Conservation (phyloP, 305 asterid species). For the Solanum hybrid region DNA sequence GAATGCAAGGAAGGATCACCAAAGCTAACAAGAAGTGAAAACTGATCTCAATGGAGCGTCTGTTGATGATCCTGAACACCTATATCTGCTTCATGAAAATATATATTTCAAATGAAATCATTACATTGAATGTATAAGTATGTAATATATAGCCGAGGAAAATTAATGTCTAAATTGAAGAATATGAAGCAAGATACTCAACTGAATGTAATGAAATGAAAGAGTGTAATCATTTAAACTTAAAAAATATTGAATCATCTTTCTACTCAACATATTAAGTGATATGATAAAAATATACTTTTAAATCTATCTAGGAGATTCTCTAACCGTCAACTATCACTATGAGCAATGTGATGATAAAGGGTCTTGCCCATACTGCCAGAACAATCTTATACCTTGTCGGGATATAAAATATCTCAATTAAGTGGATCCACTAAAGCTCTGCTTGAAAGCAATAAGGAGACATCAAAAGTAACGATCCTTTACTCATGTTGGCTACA, state of each 20-base stretch:
- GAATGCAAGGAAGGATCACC: background rate
- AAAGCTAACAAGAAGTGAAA: background rate
- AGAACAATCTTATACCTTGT: background rate
- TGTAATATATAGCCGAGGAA: background rate
- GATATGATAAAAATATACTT: background rate
- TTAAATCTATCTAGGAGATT: background rate
- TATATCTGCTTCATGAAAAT: background rate
- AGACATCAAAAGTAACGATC: background rate
- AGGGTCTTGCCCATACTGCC: background rate
- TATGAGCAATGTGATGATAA: background rate
- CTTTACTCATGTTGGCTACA: background rate
- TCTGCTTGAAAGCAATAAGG: background rate
- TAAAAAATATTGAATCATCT: background rate
- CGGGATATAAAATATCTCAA: background rate
- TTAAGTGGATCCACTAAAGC: background rate
- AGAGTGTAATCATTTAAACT: background rate
- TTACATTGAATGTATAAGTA: background rate
- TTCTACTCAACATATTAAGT: background rate
- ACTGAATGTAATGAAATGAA: background rate
- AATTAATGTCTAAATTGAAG: background rate
- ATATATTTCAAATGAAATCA: background rate
- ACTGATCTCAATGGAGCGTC: background rate
- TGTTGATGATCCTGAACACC: background rate
- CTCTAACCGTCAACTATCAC: background rate
- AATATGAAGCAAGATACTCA: background rate